Conservation (phyloP, 2,329 filamentous ascomycete species). For the Aspergillus pseudoterreus region DNA sequence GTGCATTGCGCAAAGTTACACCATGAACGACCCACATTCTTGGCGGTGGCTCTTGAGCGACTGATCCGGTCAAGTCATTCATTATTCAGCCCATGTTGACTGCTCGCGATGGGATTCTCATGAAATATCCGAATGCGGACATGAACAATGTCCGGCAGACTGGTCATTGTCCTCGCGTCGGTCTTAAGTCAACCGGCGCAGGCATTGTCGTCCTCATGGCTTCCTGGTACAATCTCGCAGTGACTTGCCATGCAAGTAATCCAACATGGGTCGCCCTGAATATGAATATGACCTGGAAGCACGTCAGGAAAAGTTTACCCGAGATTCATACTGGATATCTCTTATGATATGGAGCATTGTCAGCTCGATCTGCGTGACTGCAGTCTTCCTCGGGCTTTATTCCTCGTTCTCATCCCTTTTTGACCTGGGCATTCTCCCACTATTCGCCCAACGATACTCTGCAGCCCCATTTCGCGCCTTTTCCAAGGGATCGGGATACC, state of each 20-base stretch:
- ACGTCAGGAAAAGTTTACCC: slow-evolving; percentile 5
- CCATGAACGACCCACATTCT: neutral
- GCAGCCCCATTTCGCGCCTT: slow-evolving; percentile 29
- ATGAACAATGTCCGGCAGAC: neutral
- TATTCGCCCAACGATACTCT: slow-evolving; percentile 18
- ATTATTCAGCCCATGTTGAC: neutral
- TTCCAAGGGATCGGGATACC: slow-evolving; percentile 21
- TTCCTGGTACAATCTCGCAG: neutral
- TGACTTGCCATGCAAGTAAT: neutral
- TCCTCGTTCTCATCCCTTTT: slow-evolving; percentile 19
- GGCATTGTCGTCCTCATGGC: neutral
- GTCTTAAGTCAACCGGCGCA: neutral
- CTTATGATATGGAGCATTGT: slow-evolving; percentile 20
- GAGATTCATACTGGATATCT: slow-evolving; percentile 18
- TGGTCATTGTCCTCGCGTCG: neutral
- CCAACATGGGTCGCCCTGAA: slow-evolving; percentile 19
- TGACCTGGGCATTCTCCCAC: slow-evolving; percentile 14
- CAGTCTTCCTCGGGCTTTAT: slow-evolving; percentile 16
- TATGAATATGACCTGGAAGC: slow-evolving; percentile 21
- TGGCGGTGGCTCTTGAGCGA: neutral
- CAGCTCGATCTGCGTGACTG: slow-evolving; percentile 20
- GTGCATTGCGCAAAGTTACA: neutral
- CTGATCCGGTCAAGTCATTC: neutral
- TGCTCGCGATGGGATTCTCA: neutral
- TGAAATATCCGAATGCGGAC: slow-evolving; percentile 6